Conservation (phyloP, 768 basidiomycete species). For the Pleurotus giganteus region DNA sequence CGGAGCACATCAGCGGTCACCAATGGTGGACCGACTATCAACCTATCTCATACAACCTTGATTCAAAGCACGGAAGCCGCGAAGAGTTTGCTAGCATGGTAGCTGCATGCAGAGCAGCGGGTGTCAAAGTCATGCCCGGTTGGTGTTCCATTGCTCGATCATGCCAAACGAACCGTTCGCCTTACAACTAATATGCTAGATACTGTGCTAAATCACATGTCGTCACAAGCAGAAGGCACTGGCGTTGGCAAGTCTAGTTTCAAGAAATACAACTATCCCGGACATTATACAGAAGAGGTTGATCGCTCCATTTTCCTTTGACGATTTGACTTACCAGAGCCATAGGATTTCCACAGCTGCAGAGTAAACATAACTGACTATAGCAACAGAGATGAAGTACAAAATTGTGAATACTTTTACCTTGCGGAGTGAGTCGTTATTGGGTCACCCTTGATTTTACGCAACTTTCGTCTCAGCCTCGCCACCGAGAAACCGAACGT, state of each 20-base stretch:
- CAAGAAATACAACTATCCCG: constrained; percentile 51
- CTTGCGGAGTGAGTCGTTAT: constrained; percentile 30
- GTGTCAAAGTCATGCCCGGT: constrained; percentile 57
- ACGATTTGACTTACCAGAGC: background rate
- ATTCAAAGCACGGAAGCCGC: constrained; percentile 63
- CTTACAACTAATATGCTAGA: no score
- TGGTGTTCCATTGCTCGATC: constrained; percentile 19
- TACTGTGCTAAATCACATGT: background rate
- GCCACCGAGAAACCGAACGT: constrained; percentile 63
- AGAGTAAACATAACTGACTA: constrained; percentile 43
- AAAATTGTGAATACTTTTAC: constrained; percentile 32
- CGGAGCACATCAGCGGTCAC: constrained; percentile 50
- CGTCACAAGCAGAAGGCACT: constrained; percentile 25
- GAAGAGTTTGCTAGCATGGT: constrained; percentile 51
- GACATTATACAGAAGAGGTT: constrained; percentile 30
- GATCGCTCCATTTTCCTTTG: background rate
- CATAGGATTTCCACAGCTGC: constrained; percentile 46
- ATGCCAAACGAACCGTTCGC: no score
- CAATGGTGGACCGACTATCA: constrained; percentile 81
- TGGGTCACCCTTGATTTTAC: background rate
- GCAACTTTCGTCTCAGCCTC: constrained; percentile 35
- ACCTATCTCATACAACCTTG: constrained; percentile 62
- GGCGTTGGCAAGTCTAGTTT: constrained; percentile 49
- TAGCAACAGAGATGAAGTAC: constrained; percentile 37
- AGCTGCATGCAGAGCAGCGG: constrained; percentile 47